Evolutionary conservation across 2,329 filamentous ascomycete species (phyloP).

Genomic region (Nakataea oryzae): DNA sequence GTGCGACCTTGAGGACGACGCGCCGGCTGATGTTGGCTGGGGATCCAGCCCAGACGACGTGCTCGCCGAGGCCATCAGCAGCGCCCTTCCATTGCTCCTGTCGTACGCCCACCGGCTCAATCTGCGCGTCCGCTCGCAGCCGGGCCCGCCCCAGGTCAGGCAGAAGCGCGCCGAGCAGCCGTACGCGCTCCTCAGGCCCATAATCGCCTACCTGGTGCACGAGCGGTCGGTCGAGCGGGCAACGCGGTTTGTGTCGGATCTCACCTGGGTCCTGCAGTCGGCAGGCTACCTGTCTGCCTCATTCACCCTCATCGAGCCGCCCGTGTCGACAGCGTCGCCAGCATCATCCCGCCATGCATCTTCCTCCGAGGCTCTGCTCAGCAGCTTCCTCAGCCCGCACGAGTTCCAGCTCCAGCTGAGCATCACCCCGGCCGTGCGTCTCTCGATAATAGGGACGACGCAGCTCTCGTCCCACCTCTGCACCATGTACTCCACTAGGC

Average conservation of each 20-base stretch:
- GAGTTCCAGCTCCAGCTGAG: slow-evolving; percentile 30
- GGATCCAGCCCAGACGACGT: slow-evolving; percentile 24
- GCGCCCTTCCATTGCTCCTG: slow-evolving; percentile 66
- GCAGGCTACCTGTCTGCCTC: slow-evolving; percentile 32
- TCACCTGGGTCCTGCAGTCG: slow-evolving; percentile 31
- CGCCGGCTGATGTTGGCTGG: neutral
- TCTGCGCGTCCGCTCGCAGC: slow-evolving; percentile 56
- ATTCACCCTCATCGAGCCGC: slow-evolving; percentile 29
- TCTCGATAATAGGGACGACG: slow-evolving; percentile 34
- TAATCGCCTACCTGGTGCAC: slow-evolving; percentile 38
- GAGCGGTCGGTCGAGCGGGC: slow-evolving; percentile 27
- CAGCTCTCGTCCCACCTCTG: slow-evolving; percentile 31
- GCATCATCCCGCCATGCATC: slow-evolving; percentile 8
- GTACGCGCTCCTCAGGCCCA: slow-evolving; percentile 38
- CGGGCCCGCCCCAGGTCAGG: slow-evolving; percentile 24
- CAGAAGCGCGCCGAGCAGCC: slow-evolving; percentile 27
- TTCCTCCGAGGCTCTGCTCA: slow-evolving; percentile 33
- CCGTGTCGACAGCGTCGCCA: slow-evolving; percentile 18
- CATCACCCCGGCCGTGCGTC: slow-evolving; percentile 29
- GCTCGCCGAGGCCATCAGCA: slow-evolving; percentile 54
- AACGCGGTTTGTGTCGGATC: slow-evolving; percentile 28
- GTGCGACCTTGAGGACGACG: slow-evolving; percentile 43
- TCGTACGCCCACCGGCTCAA: slow-evolving; percentile 67
- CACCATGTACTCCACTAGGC: slow-evolving; percentile 30
- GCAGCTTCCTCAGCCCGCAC: slow-evolving; percentile 29